Percentiles rank a stretch among this genome's conserved stretches.
Evolutionary conservation across 495 filamentous ascomycete species (phyloP).

Genomic region (Chaetomium tenue): DNA sequence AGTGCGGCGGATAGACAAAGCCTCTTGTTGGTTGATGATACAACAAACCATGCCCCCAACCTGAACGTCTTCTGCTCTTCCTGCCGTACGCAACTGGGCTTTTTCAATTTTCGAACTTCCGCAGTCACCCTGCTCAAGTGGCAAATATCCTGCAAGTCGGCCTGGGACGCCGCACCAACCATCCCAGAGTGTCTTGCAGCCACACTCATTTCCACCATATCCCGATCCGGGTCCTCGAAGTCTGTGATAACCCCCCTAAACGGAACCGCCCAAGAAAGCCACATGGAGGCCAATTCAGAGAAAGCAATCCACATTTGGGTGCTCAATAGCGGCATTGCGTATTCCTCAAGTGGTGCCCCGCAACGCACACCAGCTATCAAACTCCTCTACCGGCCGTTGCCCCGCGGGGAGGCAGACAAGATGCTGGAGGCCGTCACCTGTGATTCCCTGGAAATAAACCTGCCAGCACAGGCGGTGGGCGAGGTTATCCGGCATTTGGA

Average conservation of each 20-base stretch:
- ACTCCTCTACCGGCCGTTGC: conserved; percentile 57
- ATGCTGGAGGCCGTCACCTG: conserved; percentile 55
- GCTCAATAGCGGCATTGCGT: conserved; percentile 66
- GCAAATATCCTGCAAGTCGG: conserved; percentile 37
- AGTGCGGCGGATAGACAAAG: conserved; percentile 23
- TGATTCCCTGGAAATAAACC: conserved; percentile 62
- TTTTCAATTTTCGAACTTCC: conserved; percentile 50
- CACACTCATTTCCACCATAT: conserved; percentile 46
- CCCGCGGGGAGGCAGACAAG: conserved; percentile 47
- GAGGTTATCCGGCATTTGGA: conserved; percentile 46
- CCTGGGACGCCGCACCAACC: conserved; percentile 25
- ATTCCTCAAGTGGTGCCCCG: conserved; percentile 43
- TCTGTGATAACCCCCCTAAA: conserved; percentile 46
- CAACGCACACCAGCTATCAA: conserved; percentile 57
- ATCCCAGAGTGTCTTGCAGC: conserved; percentile 49
- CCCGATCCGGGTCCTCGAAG: conserved; percentile 50
- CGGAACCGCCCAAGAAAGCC: conserved; percentile 12
- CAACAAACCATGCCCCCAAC: conserved; percentile 21
- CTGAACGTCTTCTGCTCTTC: conserved; percentile 44
- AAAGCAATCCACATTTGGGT: conserved; percentile 59
- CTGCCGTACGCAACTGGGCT: conserved; percentile 47
- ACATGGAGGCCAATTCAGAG: conserved; percentile 14
- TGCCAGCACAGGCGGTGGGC: conserved; percentile 52
- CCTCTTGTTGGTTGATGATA: conserved; percentile 9
- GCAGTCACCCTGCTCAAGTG: conserved; percentile 43